Conservation (phyloP, 108 stramenopile genomes). For the Fistulifera pelliculosa region DNA sequence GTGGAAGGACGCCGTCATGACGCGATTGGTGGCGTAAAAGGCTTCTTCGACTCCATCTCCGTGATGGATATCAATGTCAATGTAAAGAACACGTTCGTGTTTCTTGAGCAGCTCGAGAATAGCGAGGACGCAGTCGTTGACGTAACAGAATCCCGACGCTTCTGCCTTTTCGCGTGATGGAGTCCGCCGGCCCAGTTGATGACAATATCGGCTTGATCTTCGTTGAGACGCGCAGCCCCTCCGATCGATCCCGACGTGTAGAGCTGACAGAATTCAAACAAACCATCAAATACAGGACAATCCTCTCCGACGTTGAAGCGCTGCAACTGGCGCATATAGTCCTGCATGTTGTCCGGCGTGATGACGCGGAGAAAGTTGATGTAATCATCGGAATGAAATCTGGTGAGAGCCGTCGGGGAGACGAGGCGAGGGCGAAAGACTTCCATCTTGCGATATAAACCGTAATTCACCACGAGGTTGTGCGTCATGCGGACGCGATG, state of each 20-base stretch:
- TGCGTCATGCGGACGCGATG: constrained; percentile 99
- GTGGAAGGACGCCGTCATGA: constrained; percentile 98
- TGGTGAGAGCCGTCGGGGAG: constrained; percentile 89
- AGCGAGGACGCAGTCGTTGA: constrained; percentile 98
- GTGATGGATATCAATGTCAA: constrained; percentile 99
- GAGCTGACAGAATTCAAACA: constrained; percentile 97
- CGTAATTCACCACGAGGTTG: constrained; percentile 98
- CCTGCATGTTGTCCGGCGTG: constrained; percentile 96
- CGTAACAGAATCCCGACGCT: constrained; percentile 98
- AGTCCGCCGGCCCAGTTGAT: constrained; percentile 99
- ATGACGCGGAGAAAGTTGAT: constrained; percentile 97
- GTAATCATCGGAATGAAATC: constrained; percentile 98
- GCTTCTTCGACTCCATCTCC: constrained; percentile 97
- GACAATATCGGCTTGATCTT: constrained; percentile 85
- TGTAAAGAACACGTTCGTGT: constrained; percentile 98
- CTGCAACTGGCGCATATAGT: constrained; percentile 86
- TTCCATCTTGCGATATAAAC: constrained; percentile 96
- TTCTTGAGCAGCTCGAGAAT: constrained; percentile 98
- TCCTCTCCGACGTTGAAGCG: constrained; percentile 99
- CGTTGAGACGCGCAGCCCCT: constrained; percentile 93
- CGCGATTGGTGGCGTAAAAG: constrained; percentile 97
- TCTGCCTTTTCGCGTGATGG: constrained; percentile 99
- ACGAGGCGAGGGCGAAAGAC: constrained; percentile 94
- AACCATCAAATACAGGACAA: constrained; percentile 98
- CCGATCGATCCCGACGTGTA: constrained; percentile 95